phyloP scores from a whole-genome alignment of 2,329 filamentous ascomycete genomes.

The Mycosphaerella sp. region DNA sequence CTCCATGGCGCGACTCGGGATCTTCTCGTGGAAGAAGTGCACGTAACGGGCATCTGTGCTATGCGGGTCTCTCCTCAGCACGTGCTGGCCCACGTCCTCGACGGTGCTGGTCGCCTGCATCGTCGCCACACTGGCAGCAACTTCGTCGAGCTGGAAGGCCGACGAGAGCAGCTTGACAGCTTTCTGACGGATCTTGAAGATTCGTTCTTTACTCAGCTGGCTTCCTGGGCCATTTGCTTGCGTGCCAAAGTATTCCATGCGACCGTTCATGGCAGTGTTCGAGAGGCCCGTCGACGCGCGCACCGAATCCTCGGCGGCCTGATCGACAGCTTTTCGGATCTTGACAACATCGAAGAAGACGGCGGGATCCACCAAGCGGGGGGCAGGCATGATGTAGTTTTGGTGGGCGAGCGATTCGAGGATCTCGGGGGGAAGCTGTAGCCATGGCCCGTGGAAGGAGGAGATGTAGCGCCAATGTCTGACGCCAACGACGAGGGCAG shows the following conservation, averaged over 20 bases:
- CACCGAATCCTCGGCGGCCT: slow-evolving; percentile 70
- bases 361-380: slow-evolving; percentile 69
- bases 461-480: slow-evolving; percentile 85
- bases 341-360: slow-evolving; percentile 80
- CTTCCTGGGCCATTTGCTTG: slow-evolving; percentile 45
- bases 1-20: slow-evolving; percentile 65
- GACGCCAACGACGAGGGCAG: neutral
- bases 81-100: slow-evolving; percentile 67
- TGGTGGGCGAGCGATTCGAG: slow-evolving; percentile 71
- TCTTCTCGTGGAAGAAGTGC: slow-evolving; percentile 91
- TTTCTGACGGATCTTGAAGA: slow-evolving; percentile 72
- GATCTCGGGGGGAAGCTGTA: slow-evolving; percentile 70
- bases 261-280: slow-evolving; percentile 55
- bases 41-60: slow-evolving; percentile 74
- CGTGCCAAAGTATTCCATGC: slow-evolving; percentile 40
- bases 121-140: slow-evolving; percentile 72
- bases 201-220: slow-evolving; percentile 69
- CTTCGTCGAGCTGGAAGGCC: slow-evolving; percentile 76
- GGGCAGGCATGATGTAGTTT: slow-evolving; percentile 70
- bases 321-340: slow-evolving; percentile 71
- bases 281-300: slow-evolving; percentile 68
- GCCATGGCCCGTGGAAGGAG: slow-evolving; percentile 76
- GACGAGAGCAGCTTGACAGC: slow-evolving; percentile 69
- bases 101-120: slow-evolving; percentile 75
- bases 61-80: slow-evolving; percentile 61